Conservation (phyloP, 2,329 filamentous ascomycete species). For the Cladophialophora psammophila region DNA sequence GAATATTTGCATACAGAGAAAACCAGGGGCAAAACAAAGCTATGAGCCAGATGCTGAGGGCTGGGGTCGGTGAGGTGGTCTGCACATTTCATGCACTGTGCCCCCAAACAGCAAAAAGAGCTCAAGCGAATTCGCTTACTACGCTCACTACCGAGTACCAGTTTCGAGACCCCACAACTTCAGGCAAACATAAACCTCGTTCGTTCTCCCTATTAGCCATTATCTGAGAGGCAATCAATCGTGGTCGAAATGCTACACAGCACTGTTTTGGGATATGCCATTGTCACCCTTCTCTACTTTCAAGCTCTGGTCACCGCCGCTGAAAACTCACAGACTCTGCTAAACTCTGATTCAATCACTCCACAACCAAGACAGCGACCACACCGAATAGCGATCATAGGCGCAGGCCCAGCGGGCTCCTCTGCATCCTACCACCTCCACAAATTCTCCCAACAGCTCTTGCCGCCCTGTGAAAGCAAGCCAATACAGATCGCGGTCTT, state of each 20-base stretch:
- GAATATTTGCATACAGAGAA: background rate
- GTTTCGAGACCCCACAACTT: background rate
- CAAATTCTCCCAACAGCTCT: constrained; percentile 69
- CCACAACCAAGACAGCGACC: constrained; percentile 3
- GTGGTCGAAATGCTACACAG: constrained; percentile 1
- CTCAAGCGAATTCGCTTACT: constrained; percentile 1
- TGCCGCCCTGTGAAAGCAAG: constrained; percentile 52
- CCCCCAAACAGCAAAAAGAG: background rate
- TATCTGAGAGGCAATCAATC: background rate
- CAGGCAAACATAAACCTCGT: too few species aligned
- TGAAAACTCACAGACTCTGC: constrained; percentile 4
- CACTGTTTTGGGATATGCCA: background rate
- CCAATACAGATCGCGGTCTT: constrained; percentile 84
- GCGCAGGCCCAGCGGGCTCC: constrained; percentile 86
- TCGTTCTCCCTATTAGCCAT: background rate
- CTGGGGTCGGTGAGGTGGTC: background rate
- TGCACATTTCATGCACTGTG: background rate
- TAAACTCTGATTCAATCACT: background rate
- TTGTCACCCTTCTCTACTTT: background rate
- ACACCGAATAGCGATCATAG: constrained; percentile 49
- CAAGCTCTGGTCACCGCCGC: background rate
- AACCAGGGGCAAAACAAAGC: too few species aligned
- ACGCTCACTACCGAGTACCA: background rate
- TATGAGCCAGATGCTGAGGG: background rate
- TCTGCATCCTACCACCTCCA: constrained; percentile 84